A percentile compares a stretch with the other conserved stretches of the same genome.
Evolutionary conservation across 306 rosid species (phyloP).

Genomic region (Hippophae rhamnoides): DNA sequence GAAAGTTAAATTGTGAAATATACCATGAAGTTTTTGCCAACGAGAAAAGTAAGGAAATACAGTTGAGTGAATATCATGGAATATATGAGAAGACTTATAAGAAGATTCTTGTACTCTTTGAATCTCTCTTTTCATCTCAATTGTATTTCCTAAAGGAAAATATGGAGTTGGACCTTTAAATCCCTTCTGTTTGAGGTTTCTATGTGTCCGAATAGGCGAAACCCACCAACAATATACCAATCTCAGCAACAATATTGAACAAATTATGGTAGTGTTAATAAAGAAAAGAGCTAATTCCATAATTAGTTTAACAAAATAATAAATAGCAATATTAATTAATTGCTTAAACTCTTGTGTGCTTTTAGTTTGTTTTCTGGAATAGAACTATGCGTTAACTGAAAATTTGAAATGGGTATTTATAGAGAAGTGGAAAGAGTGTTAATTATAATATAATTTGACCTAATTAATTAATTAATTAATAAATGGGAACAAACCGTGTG

Average conservation of each 20-base stretch:
- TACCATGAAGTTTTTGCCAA: constrained; percentile 63
- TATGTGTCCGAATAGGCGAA: constrained; percentile 28
- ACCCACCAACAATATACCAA: constrained; percentile 45
- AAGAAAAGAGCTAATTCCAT: too few species aligned
- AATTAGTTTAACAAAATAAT: too few species aligned
- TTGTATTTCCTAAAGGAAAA: constrained; percentile 61
- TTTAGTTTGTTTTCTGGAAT: too few species aligned
- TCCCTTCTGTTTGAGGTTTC: constrained; percentile 50
- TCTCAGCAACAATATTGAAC: constrained; percentile 9
- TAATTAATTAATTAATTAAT: too few species aligned
- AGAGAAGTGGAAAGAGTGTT: too few species aligned
- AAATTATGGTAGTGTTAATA: too few species aligned
- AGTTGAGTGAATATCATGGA: constrained; percentile 54
- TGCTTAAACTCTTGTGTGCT: too few species aligned
- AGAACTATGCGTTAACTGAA: too few species aligned
- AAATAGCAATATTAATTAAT: too few species aligned
- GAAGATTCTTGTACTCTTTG: constrained; percentile 1
- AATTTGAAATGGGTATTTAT: too few species aligned
- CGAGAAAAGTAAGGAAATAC: constrained; percentile 56
- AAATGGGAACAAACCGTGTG: too few species aligned
- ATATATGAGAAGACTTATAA: not conserved
- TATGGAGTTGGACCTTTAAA: constrained; percentile 58
- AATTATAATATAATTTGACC: too few species aligned
- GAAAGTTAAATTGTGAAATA: not conserved
- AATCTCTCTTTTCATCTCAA: constrained; percentile 42